Evolutionary conservation across 108 stramenopile species (phyloP).

Genomic region (Cafeteria roenbergensis): DNA sequence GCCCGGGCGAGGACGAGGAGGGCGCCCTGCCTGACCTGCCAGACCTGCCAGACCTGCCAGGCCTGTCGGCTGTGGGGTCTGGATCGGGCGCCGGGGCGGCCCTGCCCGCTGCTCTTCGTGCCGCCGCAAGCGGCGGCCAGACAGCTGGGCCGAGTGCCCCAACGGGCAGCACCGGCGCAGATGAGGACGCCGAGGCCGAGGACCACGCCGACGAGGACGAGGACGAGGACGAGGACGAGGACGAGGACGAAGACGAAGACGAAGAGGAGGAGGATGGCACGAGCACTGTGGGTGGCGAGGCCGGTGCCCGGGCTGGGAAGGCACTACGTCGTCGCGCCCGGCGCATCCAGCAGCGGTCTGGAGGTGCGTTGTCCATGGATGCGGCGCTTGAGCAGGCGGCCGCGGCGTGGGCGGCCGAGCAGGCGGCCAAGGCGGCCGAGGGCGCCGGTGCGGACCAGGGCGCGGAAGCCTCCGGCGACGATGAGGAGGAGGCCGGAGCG

Average conservation of each 20-base stretch:
- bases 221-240: slow-evolving; percentile 73
- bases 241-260: slow-evolving; percentile 68
- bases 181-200: slow-evolving; percentile 33
- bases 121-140: not conserved
- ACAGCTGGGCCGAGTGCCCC: not conserved
- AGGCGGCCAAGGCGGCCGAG: slow-evolving; percentile 62
- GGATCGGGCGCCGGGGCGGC: not conserved
- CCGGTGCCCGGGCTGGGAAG: slow-evolving; percentile 12
- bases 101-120: not conserved
- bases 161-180: slow-evolving; percentile 15
- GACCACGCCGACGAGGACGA: slow-evolving; percentile 91
- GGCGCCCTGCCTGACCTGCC: not conserved
- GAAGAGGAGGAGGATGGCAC: slow-evolving; percentile 18
- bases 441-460: slow-evolving; percentile 58
- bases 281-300: slow-evolving; percentile 6
- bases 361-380: no score
- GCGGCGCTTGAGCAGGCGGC: no score
- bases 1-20: not conserved
- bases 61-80: slow-evolving; percentile 1
- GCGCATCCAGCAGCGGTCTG: not conserved
- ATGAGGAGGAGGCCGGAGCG: not conserved
- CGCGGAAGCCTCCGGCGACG: slow-evolving; percentile 49
- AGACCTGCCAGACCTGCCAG: not conserved
- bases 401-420: slow-evolving; percentile 29
- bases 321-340: not conserved